Evolutionary conservation across 768 basidiomycete genomes (phyloP).

Genomic region (Fomitopsis pulvina): DNA sequence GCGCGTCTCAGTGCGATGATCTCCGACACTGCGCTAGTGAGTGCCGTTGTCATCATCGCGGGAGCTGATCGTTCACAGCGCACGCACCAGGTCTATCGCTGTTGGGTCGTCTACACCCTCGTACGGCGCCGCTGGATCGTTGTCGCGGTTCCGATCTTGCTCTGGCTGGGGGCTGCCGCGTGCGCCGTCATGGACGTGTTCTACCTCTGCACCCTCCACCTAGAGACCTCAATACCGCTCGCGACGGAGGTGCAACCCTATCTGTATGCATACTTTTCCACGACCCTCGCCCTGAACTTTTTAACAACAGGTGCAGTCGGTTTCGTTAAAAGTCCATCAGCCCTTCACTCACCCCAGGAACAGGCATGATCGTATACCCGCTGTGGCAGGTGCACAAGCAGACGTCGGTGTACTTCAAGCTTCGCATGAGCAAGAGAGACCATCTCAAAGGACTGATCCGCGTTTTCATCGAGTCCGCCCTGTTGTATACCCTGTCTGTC

Average conservation of each 20-base stretch:
- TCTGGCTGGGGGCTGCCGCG: not conserved
- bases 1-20: not conserved
- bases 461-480: slow-evolving; percentile 1
- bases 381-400: not conserved
- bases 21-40: not conserved
- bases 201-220: not conserved
- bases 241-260: not conserved
- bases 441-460: not conserved
- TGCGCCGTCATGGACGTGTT: not conserved
- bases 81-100: slow-evolving; percentile 1
- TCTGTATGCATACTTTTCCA: not conserved
- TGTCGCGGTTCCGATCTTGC: not conserved
- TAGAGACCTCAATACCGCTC: not conserved
- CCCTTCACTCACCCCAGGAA: not conserved
- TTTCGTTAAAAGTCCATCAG: not conserved
- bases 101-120: not conserved
- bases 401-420: not conserved
- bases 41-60: not conserved
- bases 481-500: not conserved
- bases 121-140: not conserved
- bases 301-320: not conserved
- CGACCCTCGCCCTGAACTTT: not conserved
- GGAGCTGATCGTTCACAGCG: not conserved
- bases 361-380: not conserved
- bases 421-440: not conserved